These are phyloP conservation scores for Cercospora janseana DNA, from an alignment of 2,329 filamentous ascomycete species.

Conservation along the genomic window DNA sequence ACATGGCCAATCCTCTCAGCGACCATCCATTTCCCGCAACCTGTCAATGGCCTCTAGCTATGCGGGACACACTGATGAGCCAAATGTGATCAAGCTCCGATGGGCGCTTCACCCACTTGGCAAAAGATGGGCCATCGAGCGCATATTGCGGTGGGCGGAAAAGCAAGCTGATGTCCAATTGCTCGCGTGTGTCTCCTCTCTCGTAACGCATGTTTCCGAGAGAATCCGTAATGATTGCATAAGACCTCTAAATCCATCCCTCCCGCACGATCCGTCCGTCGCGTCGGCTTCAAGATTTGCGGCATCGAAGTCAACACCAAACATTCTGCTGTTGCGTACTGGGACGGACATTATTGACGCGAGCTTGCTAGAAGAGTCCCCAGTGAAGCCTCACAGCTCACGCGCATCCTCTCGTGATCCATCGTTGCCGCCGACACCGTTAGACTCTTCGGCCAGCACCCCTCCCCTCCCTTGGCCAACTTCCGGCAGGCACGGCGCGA, in stretches of 20 bases:
- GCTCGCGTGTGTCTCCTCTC: conserved; percentile 63
- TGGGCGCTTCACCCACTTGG: conserved; percentile 53
- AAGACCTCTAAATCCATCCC: neutral
- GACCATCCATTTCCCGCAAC: conserved; percentile 15
- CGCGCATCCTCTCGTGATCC: conserved; percentile 29
- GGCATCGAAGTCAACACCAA: conserved; percentile 4
- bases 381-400: conserved; percentile 24
- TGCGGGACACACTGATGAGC: neutral
- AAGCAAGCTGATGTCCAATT: conserved; percentile 61
- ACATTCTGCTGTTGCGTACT: conserved; percentile 21
- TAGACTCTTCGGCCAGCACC: conserved; percentile 33
- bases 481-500: conserved; percentile 25
- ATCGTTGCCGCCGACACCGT: conserved; percentile 35
- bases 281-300: neutral
- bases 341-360: conserved; percentile 16
- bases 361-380: conserved; percentile 18
- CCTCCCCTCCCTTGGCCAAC: conserved; percentile 30
- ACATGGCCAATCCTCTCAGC: conserved; percentile 50
- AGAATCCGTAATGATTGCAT: neutral
- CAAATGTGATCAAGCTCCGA: neutral
- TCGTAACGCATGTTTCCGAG: conserved; percentile 51
- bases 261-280: neutral
- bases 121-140: conserved; percentile 55
- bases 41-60: conserved; percentile 12
- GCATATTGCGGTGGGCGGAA: conserved; percentile 61